These are phyloP conservation scores for Xylaria sp. DNA, from an alignment of 2,329 filamentous ascomycete species.

Conservation along the genomic window DNA sequence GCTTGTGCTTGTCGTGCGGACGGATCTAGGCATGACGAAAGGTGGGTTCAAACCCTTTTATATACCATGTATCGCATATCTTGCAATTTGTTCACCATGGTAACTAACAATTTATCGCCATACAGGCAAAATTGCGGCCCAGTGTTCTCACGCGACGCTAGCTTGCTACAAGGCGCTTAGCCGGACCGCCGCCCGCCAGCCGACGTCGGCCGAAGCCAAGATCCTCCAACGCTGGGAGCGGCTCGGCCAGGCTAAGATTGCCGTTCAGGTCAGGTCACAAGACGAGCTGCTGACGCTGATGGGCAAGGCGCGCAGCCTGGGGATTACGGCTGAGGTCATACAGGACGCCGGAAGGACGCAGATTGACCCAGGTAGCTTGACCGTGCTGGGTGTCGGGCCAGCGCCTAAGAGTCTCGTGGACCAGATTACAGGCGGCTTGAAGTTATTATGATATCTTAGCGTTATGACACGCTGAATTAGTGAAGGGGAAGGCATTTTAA, in stretches of 20 bases:
- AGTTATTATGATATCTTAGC: conserved; percentile 44
- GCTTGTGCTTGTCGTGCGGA: conserved; percentile 89
- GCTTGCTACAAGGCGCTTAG: conserved; percentile 93
- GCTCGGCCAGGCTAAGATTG: conserved; percentile 90
- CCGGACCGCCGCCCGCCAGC: conserved; percentile 61
- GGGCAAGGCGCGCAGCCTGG: conserved; percentile 82
- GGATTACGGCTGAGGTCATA: conserved; percentile 89
- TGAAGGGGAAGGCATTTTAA: neutral
- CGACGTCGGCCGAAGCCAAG: conserved; percentile 64
- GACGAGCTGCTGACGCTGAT: conserved; percentile 81
- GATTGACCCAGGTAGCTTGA: conserved; percentile 92
- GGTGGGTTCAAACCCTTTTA: conserved; percentile 63
- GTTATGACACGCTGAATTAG: neutral
- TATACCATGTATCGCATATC: neutral
- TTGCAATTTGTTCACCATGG: neutral
- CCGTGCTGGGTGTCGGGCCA: conserved; percentile 85
- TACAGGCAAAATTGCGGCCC: conserved; percentile 94
- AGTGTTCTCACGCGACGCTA: conserved; percentile 94
- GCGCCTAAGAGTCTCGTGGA: conserved; percentile 90
- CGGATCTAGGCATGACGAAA: conserved; percentile 97
- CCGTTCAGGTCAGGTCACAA: conserved; percentile 87
- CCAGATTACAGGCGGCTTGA: conserved; percentile 64
- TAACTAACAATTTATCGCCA: conserved; percentile 19
- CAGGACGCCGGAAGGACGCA: conserved; percentile 97
- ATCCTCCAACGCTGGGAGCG: conserved; percentile 87